Conservation (phyloP, 1,284 basidiomycete genomes). For the Wallemia hederae region DNA sequence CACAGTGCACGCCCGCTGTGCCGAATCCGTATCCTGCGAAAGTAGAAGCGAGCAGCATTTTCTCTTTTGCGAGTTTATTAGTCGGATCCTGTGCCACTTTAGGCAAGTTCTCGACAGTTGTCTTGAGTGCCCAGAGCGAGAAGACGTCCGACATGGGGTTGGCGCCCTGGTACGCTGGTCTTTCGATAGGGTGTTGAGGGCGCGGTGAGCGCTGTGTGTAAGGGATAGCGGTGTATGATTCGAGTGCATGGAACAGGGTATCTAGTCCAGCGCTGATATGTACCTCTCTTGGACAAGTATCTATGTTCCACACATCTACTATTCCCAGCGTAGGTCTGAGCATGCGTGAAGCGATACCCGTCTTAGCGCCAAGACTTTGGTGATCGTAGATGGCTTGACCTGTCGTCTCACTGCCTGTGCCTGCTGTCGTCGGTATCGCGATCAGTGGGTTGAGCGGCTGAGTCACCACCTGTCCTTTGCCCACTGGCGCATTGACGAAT, state of each 20-base stretch:
- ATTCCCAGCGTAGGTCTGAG: slow-evolving; percentile 72
- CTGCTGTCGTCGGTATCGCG: slow-evolving; percentile 81
- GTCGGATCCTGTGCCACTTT: slow-evolving; percentile 46
- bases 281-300: slow-evolving; percentile 50
- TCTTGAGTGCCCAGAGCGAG: slow-evolving; percentile 72
- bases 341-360: slow-evolving; percentile 73
- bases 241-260: slow-evolving; percentile 76
- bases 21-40: slow-evolving; percentile 90
- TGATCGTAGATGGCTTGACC: slow-evolving; percentile 83
- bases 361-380: slow-evolving; percentile 66
- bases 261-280: slow-evolving; percentile 78
- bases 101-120: slow-evolving; percentile 70
- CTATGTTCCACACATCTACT: slow-evolving; percentile 55
- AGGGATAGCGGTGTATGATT: slow-evolving; percentile 73
- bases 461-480: slow-evolving; percentile 60
- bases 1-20: slow-evolving; percentile 58
- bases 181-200: slow-evolving; percentile 59
- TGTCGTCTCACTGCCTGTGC: slow-evolving; percentile 90
- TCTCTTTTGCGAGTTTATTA: slow-evolving; percentile 53
- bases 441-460: slow-evolving; percentile 54
- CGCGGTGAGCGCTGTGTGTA: slow-evolving; percentile 67
- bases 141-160: slow-evolving; percentile 83
- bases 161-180: slow-evolving; percentile 77
- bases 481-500: slow-evolving; percentile 87
- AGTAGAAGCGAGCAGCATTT: slow-evolving; percentile 75